Evolutionary conservation across 768 basidiomycete genomes (phyloP).

Genomic region (Clitopilus passeckerianus): DNA sequence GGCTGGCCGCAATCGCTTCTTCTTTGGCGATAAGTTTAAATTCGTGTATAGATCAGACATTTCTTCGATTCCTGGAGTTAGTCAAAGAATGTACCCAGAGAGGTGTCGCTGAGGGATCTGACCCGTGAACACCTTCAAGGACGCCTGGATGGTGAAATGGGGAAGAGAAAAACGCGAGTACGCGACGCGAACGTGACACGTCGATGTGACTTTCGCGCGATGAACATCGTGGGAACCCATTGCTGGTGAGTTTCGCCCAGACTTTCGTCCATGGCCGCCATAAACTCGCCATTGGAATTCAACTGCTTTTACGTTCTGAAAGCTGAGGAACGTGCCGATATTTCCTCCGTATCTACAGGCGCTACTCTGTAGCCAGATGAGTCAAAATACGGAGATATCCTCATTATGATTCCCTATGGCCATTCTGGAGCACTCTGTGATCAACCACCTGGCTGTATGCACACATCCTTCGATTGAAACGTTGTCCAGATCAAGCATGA

Average conservation of each 20-base stretch:
- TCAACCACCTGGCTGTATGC: too few relatives aligned
- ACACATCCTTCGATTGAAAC: too few relatives aligned
- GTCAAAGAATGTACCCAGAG: not conserved
- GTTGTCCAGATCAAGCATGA: too few relatives aligned
- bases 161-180: not conserved
- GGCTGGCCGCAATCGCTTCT: slow-evolving; percentile 54
- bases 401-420: too few relatives aligned
- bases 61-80: not conserved
- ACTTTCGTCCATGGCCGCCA: not conserved
- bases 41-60: slow-evolving; percentile 63
- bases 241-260: not conserved
- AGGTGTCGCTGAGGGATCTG: not conserved
- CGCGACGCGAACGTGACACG: not conserved
- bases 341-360: too few relatives aligned
- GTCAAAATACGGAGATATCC: too few relatives aligned
- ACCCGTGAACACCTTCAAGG: not conserved
- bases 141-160: not conserved
- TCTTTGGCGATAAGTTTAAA: slow-evolving; percentile 62
- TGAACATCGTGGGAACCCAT: not conserved
- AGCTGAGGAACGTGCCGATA: too few relatives aligned
- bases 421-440: too few relatives aligned
- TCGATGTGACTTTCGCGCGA: not conserved
- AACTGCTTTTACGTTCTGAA: too few relatives aligned
- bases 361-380: too few relatives aligned
- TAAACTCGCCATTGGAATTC: too few relatives aligned